Evolutionary conservation across 2,329 filamentous ascomycete genomes (phyloP).

Genomic region (Gremmenia infestans): DNA sequence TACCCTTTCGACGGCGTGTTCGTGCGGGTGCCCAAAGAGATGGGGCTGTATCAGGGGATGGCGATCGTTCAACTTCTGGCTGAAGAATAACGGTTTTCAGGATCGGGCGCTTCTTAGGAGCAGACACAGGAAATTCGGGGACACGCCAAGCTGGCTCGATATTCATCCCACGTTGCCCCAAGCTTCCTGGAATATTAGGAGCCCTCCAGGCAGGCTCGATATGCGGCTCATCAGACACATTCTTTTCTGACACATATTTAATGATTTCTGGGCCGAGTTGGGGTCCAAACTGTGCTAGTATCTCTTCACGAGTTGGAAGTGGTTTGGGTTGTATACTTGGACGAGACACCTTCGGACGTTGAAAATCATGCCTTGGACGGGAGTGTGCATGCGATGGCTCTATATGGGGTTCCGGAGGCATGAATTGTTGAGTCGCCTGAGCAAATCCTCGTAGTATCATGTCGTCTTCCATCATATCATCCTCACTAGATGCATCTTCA

Average conservation of each 20-base stretch:
- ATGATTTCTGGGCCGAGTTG: constrained; percentile 27
- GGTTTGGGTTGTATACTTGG: background rate
- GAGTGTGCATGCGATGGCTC: background rate
- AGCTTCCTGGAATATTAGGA: constrained; percentile 10
- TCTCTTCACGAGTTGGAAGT: constrained; percentile 25
- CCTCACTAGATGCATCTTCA: constrained; percentile 18
- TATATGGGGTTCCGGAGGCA: constrained; percentile 14
- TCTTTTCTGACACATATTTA: constrained; percentile 23
- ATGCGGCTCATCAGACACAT: constrained; percentile 15
- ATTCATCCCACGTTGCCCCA: background rate
- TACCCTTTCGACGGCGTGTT: constrained; percentile 4
- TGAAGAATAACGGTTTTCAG: constrained; percentile 14
- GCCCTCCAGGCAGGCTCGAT: constrained; percentile 27
- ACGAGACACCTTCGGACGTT: background rate
- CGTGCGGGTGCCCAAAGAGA: constrained; percentile 29
- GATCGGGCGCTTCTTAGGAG: constrained; percentile 11
- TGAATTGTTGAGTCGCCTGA: constrained; percentile 15
- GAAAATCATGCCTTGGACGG: background rate
- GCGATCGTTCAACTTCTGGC: constrained; percentile 20
- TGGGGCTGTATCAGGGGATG: constrained; percentile 20
- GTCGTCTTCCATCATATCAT: constrained; percentile 30
- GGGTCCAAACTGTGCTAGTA: constrained; percentile 28
- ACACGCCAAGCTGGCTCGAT: constrained; percentile 12
- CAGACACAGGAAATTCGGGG: constrained; percentile 13
- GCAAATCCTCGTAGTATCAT: constrained; percentile 30